A percentile compares a stretch with the other conserved stretches of the same genome.
phyloP scores from a whole-genome alignment of 495 filamentous ascomycete species.

The Opeltia flavorubescens region DNA sequence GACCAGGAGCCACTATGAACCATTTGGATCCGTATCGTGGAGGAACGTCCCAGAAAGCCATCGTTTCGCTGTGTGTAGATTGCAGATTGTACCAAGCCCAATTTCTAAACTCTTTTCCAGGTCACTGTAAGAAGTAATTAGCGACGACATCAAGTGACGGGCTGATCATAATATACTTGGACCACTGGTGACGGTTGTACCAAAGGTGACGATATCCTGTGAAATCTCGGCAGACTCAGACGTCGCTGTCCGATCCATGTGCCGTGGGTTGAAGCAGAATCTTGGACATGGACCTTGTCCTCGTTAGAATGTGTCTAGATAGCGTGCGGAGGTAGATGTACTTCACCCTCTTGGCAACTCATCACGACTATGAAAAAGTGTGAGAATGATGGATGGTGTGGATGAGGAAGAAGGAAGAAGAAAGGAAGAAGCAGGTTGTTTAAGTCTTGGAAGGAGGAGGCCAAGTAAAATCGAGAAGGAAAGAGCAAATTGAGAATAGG shows the following conservation, averaged over 20 bases:
- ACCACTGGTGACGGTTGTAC: conserved; percentile 37
- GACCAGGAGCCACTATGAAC: neutral
- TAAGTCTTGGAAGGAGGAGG: too few relatives aligned
- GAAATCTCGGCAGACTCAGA: conserved; percentile 24
- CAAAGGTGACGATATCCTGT: conserved; percentile 36
- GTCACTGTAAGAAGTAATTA: conserved; percentile 4
- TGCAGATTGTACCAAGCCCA: too few relatives aligned
- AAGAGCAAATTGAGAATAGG: too few relatives aligned
- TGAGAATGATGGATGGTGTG: too few relatives aligned
- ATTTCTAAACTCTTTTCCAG: too few relatives aligned
- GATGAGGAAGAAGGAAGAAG: too few relatives aligned
- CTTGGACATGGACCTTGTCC: conserved; percentile 19
- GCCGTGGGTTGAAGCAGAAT: conserved; percentile 43
- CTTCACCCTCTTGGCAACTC: conserved; percentile 32
- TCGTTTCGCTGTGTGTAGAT: too few relatives aligned
- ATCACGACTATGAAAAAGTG: too few relatives aligned
- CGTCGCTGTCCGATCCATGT: conserved; percentile 35
- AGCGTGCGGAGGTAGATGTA: conserved; percentile 14
- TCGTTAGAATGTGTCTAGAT: neutral
- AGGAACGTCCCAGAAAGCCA: conserved; percentile 11
- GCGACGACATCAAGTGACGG: neutral
- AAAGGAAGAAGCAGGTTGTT: too few relatives aligned
- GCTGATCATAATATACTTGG: conserved; percentile 16
- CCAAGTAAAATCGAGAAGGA: too few relatives aligned
- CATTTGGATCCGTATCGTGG: conserved; percentile 3